phyloP scores from a whole-genome alignment of 345 rosid species.

The Arabis hirsuta region DNA sequence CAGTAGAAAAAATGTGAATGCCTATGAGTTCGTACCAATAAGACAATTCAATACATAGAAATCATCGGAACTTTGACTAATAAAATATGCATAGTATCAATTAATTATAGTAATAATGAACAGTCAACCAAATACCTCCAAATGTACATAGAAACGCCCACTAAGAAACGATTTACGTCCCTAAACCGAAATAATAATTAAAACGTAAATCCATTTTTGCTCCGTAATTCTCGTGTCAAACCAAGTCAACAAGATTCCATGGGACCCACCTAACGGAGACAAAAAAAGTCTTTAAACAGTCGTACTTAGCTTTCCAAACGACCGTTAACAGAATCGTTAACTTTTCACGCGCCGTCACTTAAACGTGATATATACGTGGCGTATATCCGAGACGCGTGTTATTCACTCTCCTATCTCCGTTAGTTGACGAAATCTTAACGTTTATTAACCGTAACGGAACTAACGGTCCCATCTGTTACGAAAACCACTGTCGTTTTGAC shows the following conservation, averaged over 20 bases:
- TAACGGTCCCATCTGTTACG: neutral
- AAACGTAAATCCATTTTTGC: neutral
- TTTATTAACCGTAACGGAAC: constrained; percentile 28
- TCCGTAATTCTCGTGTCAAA: constrained; percentile 30
- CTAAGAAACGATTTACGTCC: too few species aligned
- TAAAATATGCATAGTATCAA: too few species aligned
- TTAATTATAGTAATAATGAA: too few species aligned
- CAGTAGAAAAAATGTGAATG: too few species aligned
- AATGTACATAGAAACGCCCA: too few species aligned
- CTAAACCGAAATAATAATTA: neutral
- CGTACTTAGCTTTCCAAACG: constrained; percentile 18
- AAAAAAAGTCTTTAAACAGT: constrained; percentile 10
- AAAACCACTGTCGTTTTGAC: neutral
- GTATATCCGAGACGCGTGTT: neutral
- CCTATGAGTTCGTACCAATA: too few species aligned
- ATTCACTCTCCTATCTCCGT: neutral
- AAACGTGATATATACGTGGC: neutral
- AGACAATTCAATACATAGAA: too few species aligned
- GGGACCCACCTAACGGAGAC: constrained; percentile 28
- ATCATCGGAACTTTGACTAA: too few species aligned
- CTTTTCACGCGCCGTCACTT: constrained; percentile 12
- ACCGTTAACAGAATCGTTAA: constrained; percentile 22
- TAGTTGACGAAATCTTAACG: neutral
- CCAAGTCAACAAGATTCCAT: constrained; percentile 36
- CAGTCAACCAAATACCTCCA: too few species aligned